phyloP scores from a whole-genome alignment of 495 filamentous ascomycete species.

The Tuber umbilicatum region DNA sequence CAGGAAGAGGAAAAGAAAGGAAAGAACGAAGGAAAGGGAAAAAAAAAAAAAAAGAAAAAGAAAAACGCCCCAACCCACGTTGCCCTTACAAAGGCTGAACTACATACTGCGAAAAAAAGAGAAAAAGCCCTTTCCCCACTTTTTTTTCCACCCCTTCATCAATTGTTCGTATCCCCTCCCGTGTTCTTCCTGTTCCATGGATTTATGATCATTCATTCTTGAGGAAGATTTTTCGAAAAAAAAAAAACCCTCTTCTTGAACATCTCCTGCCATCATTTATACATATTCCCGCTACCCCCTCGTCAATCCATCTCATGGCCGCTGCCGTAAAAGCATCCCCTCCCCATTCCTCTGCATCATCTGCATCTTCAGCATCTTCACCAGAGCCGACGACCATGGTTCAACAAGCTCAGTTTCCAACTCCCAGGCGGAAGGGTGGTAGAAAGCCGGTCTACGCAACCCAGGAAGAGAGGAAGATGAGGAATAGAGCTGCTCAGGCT shows the following conservation, averaged over 20 bases:
- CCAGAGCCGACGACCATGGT: conserved; percentile 36
- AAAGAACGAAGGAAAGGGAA: background rate
- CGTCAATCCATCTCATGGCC: conserved; percentile 25
- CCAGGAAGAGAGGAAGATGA: conserved; percentile 94
- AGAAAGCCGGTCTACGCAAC: conserved; percentile 98
- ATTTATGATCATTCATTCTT: conserved; percentile 1
- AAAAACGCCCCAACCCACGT: conserved; percentile 24
- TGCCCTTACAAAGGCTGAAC: conserved; percentile 37
- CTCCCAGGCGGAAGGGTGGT: conserved; percentile 89
- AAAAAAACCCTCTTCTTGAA: conserved; percentile 23
- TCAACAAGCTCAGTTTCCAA: conserved; percentile 39
- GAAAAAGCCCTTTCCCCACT: conserved; percentile 33
- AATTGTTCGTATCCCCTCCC: conserved; percentile 35
- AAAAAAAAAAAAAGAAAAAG: conserved; percentile 1
- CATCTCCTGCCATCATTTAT: conserved; percentile 34
- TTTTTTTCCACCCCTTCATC: conserved; percentile 34
- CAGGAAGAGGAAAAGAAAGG: conserved; percentile 8
- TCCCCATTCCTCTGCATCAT: conserved; percentile 39
- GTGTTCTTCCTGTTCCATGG: conserved; percentile 19
- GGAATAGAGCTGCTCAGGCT: conserved; percentile 94
- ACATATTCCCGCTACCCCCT: conserved; percentile 27
- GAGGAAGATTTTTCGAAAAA: background rate
- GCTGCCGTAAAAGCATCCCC: conserved; percentile 42
- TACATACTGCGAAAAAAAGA: conserved; percentile 3
- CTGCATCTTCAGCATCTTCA: conserved; percentile 35